These are phyloP conservation scores for Cutaneotrichosporon mucoides DNA, from an alignment of 1,284 basidiomycete species.

Conservation along the genomic window DNA sequence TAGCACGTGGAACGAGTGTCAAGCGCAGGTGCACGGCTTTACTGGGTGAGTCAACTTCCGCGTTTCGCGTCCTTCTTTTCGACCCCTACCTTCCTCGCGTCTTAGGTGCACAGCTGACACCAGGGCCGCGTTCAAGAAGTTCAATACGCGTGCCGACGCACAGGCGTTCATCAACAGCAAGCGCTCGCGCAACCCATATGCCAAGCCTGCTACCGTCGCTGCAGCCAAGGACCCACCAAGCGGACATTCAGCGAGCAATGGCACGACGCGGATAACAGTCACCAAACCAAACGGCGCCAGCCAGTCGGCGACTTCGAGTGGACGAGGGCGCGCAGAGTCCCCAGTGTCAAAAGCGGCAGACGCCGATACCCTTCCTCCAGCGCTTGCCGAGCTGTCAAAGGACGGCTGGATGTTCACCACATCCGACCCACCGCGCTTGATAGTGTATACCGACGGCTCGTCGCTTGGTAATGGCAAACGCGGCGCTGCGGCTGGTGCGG, in stretches of 20 bases:
- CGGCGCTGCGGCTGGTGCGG: conserved; percentile 41
- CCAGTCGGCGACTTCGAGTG: no score
- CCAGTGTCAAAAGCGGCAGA: no score
- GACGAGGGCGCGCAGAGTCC: no score
- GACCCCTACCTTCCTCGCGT: not conserved
- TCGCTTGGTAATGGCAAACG: conserved; percentile 40
- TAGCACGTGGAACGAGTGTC: conserved; percentile 41
- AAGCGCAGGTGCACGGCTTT: conserved; percentile 43
- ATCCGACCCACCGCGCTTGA: conserved; percentile 25
- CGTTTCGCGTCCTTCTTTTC: not conserved
- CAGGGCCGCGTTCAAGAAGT: conserved; percentile 47
- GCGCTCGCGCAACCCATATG: not conserved
- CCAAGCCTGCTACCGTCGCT: not conserved
- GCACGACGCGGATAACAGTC: no score
- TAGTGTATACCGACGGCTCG: conserved; percentile 49
- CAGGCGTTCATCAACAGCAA: conserved; percentile 17
- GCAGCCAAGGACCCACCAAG: no score
- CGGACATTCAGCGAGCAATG: no score
- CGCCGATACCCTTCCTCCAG: conserved; percentile 12
- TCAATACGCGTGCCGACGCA: conserved; percentile 31
- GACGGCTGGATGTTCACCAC: conserved; percentile 34
- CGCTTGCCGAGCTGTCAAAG: conserved; percentile 15
- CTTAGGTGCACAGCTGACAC: not conserved
- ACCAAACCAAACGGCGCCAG: no score
- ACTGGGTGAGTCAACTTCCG: conserved; percentile 24